Evolutionary conservation across 768 basidiomycete species (phyloP).

Genomic region (Pleurotus tuber-regium): DNA sequence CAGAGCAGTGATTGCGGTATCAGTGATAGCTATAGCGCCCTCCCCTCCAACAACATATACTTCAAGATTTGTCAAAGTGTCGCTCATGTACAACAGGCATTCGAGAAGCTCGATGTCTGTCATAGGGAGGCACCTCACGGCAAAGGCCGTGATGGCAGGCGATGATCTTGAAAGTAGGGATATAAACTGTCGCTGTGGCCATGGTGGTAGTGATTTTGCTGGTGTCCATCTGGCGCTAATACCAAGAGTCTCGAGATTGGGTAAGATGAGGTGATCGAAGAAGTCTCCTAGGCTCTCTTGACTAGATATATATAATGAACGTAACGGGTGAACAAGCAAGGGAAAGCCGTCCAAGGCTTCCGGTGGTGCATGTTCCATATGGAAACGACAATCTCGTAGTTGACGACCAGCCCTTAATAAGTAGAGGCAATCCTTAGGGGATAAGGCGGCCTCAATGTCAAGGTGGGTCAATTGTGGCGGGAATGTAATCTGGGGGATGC

Average conservation of each 20-base stretch:
- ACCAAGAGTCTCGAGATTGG: conserved; percentile 1
- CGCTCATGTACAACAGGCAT: conserved; percentile 5
- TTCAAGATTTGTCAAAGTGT: conserved; percentile 5
- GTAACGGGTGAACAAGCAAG: conserved; percentile 1
- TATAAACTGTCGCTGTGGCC: conserved; percentile 6
- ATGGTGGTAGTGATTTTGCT: background rate
- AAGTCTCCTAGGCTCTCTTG: conserved; percentile 2
- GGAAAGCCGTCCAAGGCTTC: background rate
- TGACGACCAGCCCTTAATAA: conserved; percentile 1
- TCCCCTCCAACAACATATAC: conserved; percentile 5
- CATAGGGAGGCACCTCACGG: conserved; percentile 6
- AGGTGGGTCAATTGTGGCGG: conserved; percentile 4
- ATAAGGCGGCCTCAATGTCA: conserved; percentile 2
- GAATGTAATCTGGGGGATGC: background rate
- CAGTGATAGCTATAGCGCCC: conserved; percentile 3
- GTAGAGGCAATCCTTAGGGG: conserved; percentile 3
- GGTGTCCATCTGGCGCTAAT: conserved; percentile 6
- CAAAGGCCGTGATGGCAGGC: conserved; percentile 4
- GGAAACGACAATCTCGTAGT: conserved; percentile 7
- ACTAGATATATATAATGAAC: conserved; percentile 6
- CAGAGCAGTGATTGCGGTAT: conserved; percentile 3
- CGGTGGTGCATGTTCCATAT: conserved; percentile 1
- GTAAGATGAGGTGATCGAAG: conserved; percentile 8
- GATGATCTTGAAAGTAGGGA: conserved; percentile 7
- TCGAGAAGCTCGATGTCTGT: conserved; percentile 1